A percentile compares a stretch with the other conserved stretches of the same genome.
Evolutionary conservation across 2,329 filamentous ascomycete species (phyloP).

Genomic region (Cytospora piceicola): DNA sequence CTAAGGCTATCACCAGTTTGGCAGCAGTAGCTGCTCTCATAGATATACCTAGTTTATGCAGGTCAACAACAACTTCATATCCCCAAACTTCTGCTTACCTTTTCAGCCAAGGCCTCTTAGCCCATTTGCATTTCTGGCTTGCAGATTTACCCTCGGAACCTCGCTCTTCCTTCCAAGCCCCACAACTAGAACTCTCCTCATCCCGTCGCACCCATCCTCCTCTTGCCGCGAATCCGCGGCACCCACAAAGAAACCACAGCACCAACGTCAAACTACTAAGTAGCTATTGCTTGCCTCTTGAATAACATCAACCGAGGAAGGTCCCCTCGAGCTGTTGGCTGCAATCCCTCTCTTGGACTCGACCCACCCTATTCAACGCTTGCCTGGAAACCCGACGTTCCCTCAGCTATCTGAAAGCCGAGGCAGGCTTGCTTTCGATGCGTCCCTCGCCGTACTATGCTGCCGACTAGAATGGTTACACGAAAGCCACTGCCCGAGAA

Average conservation of each 20-base stretch:
- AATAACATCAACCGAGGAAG: not conserved
- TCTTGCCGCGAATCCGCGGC: not conserved
- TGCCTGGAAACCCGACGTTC: not conserved
- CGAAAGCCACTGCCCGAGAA: conserved; percentile 45
- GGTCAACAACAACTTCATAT: conserved; percentile 6
- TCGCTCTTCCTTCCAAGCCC: not conserved
- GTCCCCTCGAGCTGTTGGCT: not conserved
- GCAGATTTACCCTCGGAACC: not conserved
- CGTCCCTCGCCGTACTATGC: conserved; percentile 14
- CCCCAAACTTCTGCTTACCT: not conserved
- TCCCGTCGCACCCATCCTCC: not conserved
- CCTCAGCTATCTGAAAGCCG: not conserved
- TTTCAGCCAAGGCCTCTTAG: conserved; percentile 6
- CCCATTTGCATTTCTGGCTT: conserved; percentile 14
- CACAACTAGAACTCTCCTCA: not conserved
- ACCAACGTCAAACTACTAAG: not conserved
- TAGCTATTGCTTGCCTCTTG: conserved; percentile 1
- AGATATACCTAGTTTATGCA: conserved; percentile 6
- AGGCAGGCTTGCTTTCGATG: conserved; percentile 8
- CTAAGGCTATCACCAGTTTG: conserved; percentile 1
- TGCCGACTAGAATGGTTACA: conserved; percentile 44
- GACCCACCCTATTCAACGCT: not conserved
- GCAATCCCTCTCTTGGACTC: not conserved
- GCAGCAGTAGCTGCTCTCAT: not conserved
- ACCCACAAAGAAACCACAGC: not conserved